These are phyloP conservation scores for Verbascum thapsus DNA, from an alignment of 257 asterid genomes.

Conservation along the genomic window DNA sequence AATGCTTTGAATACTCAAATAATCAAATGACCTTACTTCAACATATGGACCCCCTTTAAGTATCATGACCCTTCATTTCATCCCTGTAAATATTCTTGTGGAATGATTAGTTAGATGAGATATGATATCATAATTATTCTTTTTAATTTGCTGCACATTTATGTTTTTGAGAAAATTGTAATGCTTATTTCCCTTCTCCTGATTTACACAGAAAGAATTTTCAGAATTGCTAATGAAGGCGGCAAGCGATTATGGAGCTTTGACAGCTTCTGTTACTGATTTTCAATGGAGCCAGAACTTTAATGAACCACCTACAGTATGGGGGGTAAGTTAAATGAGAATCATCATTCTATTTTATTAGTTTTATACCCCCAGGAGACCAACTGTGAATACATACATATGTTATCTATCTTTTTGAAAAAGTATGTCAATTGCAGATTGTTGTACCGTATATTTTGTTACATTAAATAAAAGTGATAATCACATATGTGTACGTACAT, in stretches of 20 bases:
- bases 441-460: too few species aligned
- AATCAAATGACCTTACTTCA: not conserved
- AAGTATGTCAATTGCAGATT: not conserved
- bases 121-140: not conserved
- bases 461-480: too few species aligned
- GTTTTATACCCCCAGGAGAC: not conserved
- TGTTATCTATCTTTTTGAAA: not conserved
- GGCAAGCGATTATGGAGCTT: conserved; percentile 94
- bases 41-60: not conserved
- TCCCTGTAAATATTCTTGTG: not conserved
- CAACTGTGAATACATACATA: conserved; percentile 2
- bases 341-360: conserved; percentile 5
- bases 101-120: not conserved
- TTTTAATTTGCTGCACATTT: not conserved
- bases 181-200: conserved; percentile 19
- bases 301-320: conserved; percentile 88
- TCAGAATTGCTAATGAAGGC: conserved; percentile 95
- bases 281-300: conserved; percentile 98
- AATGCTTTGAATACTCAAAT: not conserved
- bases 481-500: too few species aligned
- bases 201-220: conserved; percentile 83
- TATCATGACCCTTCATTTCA: not conserved
- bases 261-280: conserved; percentile 91
- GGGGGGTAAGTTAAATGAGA: conserved; percentile 74
- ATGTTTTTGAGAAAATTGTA: conserved; percentile 12